Base-by-base conservation (phyloP, 345 rosid species). In the Erysimum cheiranthoides region DNA sequence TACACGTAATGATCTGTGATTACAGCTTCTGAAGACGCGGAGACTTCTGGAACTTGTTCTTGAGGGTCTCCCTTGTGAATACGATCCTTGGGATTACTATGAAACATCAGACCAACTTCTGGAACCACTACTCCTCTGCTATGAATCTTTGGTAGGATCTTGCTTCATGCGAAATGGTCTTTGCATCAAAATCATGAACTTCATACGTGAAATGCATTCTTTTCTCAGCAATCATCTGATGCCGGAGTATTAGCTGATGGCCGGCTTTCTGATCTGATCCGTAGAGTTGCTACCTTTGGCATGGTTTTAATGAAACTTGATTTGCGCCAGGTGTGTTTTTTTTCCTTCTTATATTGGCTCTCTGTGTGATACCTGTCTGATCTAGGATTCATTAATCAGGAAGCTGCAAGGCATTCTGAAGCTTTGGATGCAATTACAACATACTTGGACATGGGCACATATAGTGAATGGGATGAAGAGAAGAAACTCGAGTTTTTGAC, bases 221-320 rank as follows among this genome's bases (percentile, higher is more conserved):
- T 56, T 61, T 67, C 78, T 69, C 85, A 92, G 97, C 90, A 92
- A 86, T 86, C 85, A 63, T 86, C 90, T 60, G 97, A 89, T 14
- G 85, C 96, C 54, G 93, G 89, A 31, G 79, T 88, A 61, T 78
- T 92, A 51, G 97, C 97, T 73, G 97, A 90, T 81, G 97, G 97
- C 52, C 82, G 96, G 71, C 86, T 92, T 61, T 89, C 89, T 62
- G 97, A 92, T 79, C 84, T 92, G 57, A 92, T 92, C 62, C 84
- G 97, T 32, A 92, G 88, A 81, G 97, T 90, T 78, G 86, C 90
- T 73, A 87, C 93, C 7, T 92, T 92, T 76, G 96, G 97, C 27
- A 87, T 90, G 89, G 90, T 86, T 63, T 79, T 92, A 60, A 88
- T 92, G 96, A 92, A 92, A 88, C 92, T 92, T 53, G 97, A 92